A percentile compares a stretch with the other conserved stretches of the same genome.
Evolutionary conservation across 1,284 basidiomycete genomes (phyloP).

Genomic region (Caloboletus inedulis): DNA sequence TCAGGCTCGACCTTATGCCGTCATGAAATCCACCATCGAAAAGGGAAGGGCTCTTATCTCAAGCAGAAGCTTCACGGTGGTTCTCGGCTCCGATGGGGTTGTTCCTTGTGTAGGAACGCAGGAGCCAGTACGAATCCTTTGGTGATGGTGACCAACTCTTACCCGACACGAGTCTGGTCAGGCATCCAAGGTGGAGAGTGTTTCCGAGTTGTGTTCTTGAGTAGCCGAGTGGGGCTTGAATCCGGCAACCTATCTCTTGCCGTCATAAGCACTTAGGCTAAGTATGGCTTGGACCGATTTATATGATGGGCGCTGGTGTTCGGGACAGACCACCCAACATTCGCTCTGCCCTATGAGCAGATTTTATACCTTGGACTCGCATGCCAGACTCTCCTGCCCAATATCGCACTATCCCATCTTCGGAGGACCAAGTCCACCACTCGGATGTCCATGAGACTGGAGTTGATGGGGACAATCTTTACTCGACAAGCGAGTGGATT

Average conservation of each 20-base stretch:
- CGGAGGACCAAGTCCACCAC: not conserved
- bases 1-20: not conserved
- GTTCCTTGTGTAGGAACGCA: too few relatives aligned
- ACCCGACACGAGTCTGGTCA: too few relatives aligned
- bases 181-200: too few relatives aligned
- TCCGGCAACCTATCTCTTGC: not conserved
- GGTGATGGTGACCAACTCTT: too few relatives aligned
- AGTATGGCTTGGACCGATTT: not conserved
- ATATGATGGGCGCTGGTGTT: too few relatives aligned
- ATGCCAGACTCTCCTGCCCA: not conserved
- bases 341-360: not conserved
- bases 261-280: not conserved
- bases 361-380: not conserved
- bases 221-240: not conserved
- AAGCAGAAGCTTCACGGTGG: not conserved
- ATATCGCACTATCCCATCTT: conserved; percentile 9
- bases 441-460: not conserved
- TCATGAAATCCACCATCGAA: not conserved
- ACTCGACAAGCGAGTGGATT: not conserved
- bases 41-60: not conserved
- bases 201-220: not conserved
- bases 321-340: too few relatives aligned
- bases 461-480: not conserved
- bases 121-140: too few relatives aligned
- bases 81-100: too few relatives aligned